These are phyloP conservation scores for Kalanchoe fedtschenkoi DNA, from an alignment of 164 flowering plant species.

Conservation along the genomic window DNA sequence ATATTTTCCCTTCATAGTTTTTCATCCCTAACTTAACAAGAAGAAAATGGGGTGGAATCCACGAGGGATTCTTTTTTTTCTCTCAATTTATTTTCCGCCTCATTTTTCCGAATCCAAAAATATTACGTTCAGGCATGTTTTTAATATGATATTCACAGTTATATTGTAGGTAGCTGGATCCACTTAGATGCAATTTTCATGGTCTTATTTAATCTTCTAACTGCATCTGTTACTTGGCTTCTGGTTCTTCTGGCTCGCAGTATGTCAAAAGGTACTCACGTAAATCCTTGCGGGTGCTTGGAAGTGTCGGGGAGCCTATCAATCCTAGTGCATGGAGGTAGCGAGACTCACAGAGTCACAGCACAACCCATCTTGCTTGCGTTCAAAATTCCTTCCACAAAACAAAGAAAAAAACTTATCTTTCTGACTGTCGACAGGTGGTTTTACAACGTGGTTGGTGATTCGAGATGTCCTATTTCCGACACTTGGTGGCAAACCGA, in stretches of 20 bases:
- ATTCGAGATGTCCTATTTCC: conserved; percentile 88
- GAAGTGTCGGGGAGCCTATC: conserved; percentile 98
- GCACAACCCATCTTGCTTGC: neutral
- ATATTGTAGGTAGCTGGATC: too few species aligned
- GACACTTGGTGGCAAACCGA: conserved; percentile 99
- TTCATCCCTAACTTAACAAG: too few species aligned
- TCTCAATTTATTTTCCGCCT: too few species aligned
- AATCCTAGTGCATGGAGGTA: conserved; percentile 99
- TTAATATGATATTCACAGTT: too few species aligned
- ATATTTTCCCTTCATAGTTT: too few species aligned
- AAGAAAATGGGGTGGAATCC: too few species aligned
- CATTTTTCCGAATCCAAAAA: too few species aligned
- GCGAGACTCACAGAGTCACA: neutral
- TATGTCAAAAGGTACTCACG: conserved; percentile 75
- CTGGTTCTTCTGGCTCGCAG: conserved; percentile 30
- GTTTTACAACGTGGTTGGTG: conserved; percentile 90
- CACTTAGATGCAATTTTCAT: too few species aligned
- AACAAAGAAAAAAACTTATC: neutral
- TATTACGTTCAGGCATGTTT: too few species aligned
- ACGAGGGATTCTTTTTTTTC: too few species aligned
- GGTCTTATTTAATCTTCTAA: neutral
- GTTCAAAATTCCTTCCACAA: neutral
- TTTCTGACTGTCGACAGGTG: conserved; percentile 41
- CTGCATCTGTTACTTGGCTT: neutral
- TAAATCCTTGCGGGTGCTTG: conserved; percentile 85